phyloP scores from a whole-genome alignment of 768 basidiomycete genomes.

The Russula sp. region DNA sequence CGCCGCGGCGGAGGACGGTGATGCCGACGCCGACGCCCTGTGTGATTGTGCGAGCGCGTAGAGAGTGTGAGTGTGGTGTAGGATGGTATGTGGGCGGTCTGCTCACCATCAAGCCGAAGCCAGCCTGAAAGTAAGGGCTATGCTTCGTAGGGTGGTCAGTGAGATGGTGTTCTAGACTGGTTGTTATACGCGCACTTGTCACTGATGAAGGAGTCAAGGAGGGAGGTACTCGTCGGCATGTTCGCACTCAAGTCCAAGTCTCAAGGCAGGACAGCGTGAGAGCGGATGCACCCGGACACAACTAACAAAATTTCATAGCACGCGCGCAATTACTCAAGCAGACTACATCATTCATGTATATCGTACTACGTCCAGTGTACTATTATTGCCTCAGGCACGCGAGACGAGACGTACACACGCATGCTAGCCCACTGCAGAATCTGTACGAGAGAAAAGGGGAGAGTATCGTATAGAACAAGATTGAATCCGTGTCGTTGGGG shows the following conservation, averaged over 20 bases:
- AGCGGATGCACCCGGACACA: background rate
- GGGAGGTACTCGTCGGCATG: background rate
- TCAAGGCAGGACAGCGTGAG: background rate
- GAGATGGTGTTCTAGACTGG: background rate
- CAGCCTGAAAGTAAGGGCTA: conserved; percentile 97
- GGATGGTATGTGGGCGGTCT: no score
- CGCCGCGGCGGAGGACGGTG: conserved; percentile 63
- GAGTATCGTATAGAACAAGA: conserved; percentile 10
- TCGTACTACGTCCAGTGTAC: conserved; percentile 12
- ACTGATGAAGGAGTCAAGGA: conserved; percentile 36
- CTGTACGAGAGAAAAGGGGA: conserved; percentile 5
- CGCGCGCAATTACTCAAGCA: conserved; percentile 3
- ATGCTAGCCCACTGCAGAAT: conserved; percentile 4
- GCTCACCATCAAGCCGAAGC: conserved; percentile 92
- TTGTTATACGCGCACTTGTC: conserved; percentile 54
- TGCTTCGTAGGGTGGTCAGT: conserved; percentile 31
- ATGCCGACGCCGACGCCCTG: conserved; percentile 90
- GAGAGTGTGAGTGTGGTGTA: background rate
- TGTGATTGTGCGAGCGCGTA: background rate
- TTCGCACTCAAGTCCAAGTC: background rate
- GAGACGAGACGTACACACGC: background rate
- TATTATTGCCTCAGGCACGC: background rate
- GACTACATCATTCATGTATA: conserved; percentile 11
- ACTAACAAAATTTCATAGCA: background rate
- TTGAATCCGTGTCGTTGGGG: conserved; percentile 9